Base-by-base conservation (phyloP, 805 yeast genomes). In the Metschnikowia continentalis region DNA sequence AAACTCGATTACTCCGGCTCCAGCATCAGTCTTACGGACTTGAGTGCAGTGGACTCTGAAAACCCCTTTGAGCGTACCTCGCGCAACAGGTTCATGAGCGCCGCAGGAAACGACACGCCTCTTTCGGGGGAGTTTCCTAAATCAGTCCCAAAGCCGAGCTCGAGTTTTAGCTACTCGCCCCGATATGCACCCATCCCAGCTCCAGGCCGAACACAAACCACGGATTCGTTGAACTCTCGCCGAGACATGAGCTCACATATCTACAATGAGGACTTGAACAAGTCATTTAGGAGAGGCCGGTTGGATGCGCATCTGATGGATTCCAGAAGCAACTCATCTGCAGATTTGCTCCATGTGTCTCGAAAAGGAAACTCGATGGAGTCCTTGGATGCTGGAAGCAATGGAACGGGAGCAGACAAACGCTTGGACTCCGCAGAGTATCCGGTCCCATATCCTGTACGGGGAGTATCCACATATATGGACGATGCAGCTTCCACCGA, bases 391-490 rank as follows among this genome's bases (percentile, higher is more conserved):
- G 35, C 36, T 33, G 22, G 26, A 32, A 33, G n/a, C 15, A 32
- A 32, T 6, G 30, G 20, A 19, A 14, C 26, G 14, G 26, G 14
- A 32, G 26, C n/a, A 42, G 46, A 26, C 30, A 26, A 26, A 26
- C 30, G 30, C 30, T 13, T 14, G 41, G 35, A 23, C 13, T 20
- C 35, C 15, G 15, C 10, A 11, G 40, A 44, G 15, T 35, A 20
- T 6, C 44, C 46, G 3, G 47, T 50, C 10, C 61, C 61, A 19
- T 56, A 57, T 35, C 61, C 61, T 1, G 56, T 54, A n/a, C 49
- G 61, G 15, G 61, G 61, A 2, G 58, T 57, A 6, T 57, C 61
- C 5, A 53, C 48, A 33, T 57, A 53, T 30, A 54, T 51, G 37
- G 47, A 32, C 2, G 46, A 46, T 32, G 37, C 7, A 3, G 46